Evolutionary conservation across 2,329 filamentous ascomycete species (phyloP).

Genomic region (Dactylellina haptotyla): DNA sequence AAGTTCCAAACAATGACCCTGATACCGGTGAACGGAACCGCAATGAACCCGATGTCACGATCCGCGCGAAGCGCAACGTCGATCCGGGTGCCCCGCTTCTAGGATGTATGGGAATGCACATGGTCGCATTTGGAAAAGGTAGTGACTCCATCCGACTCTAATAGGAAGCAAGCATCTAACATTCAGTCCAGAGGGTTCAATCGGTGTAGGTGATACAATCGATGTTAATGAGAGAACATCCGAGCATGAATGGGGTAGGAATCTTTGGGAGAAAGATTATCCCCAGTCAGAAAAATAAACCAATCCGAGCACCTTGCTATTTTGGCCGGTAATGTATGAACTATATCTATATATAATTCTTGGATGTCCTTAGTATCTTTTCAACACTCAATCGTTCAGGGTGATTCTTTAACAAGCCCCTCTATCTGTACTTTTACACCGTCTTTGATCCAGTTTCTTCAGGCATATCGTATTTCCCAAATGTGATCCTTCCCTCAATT

Average conservation of each 20-base stretch:
- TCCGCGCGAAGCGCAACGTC: slow-evolving; percentile 38
- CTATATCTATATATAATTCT: no score
- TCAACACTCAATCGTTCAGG: not conserved
- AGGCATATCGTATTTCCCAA: slow-evolving; percentile 39
- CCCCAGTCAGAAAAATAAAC: not conserved
- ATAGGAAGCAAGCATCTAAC: not conserved
- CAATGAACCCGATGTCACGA: slow-evolving; percentile 48
- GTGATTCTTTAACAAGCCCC: no score
- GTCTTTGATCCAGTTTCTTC: no score
- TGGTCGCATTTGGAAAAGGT: slow-evolving; percentile 45
- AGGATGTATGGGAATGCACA: slow-evolving; percentile 53
- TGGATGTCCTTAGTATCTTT: not conserved
- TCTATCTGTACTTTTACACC: no score
- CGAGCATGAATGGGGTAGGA: slow-evolving; percentile 40
- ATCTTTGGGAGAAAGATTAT: slow-evolving; percentile 43
- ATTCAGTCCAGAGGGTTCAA: slow-evolving; percentile 14
- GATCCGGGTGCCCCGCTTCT: slow-evolving; percentile 35
- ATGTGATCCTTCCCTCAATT: slow-evolving; percentile 43
- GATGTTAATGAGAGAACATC: slow-evolving; percentile 27
- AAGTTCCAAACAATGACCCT: slow-evolving; percentile 50
- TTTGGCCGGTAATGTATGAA: no score
- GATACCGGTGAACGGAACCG: slow-evolving; percentile 49
- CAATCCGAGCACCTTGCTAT: no score
- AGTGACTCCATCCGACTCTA: not conserved
- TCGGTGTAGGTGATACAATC: slow-evolving; percentile 29